phyloP scores from a whole-genome alignment of 257 asterid species.

The Penstemon davidsonii region DNA sequence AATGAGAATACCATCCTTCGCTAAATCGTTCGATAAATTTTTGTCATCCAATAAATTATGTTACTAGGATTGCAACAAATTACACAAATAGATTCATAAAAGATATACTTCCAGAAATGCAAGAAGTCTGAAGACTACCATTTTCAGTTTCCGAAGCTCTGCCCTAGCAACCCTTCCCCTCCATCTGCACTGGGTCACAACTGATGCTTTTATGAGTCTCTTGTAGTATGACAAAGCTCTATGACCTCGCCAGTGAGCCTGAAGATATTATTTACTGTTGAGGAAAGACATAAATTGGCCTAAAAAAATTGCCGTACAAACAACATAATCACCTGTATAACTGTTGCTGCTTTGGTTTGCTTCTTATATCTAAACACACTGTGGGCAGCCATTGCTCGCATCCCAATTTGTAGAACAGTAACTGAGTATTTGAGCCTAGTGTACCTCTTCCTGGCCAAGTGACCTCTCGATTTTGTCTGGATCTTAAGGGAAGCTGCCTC shows the following conservation, averaged over 20 bases:
- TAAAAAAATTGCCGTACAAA: constrained; percentile 22
- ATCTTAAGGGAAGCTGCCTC: constrained; percentile 79
- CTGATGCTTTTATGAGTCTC: constrained; percentile 67
- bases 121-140: constrained; percentile 45
- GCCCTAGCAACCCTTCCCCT: constrained; percentile 72
- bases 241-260: constrained; percentile 88
- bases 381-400: constrained; percentile 81
- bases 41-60: constrained; percentile 1
- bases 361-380: constrained; percentile 57
- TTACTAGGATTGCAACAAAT: not conserved
- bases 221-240: constrained; percentile 65
- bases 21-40: constrained; percentile 9
- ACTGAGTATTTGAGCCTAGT: constrained; percentile 51
- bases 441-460: constrained; percentile 63
- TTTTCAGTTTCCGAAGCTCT: constrained; percentile 85
- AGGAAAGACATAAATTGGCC: constrained; percentile 14
- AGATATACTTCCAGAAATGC: not conserved
- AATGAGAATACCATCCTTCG: constrained; percentile 18
- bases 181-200: constrained; percentile 86
- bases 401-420: constrained; percentile 66
- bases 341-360: constrained; percentile 67
- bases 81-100: not conserved
- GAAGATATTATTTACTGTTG: constrained; percentile 38
- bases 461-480: constrained; percentile 78
- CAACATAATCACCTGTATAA: constrained; percentile 60